These are phyloP conservation scores for Tephrocybe sp. DNA, from an alignment of 768 basidiomycete genomes.

Conservation along the genomic window DNA sequence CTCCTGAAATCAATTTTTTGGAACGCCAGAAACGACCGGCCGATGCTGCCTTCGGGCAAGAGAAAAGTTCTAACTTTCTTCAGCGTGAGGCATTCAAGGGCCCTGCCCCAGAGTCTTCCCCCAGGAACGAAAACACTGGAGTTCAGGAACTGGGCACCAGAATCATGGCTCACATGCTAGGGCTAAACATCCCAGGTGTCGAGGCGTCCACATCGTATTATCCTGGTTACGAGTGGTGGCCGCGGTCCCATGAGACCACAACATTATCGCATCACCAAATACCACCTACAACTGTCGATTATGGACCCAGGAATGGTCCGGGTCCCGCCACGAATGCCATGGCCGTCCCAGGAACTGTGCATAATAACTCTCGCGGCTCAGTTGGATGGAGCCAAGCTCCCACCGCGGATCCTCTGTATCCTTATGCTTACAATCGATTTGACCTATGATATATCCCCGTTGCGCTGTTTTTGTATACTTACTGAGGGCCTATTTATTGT, in stretches of 20 bases:
- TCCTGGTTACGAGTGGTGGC: constrained; percentile 70
- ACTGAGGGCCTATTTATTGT: constrained; percentile 4
- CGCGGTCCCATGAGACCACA: constrained; percentile 37
- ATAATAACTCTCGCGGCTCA: not conserved
- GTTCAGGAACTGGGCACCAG: constrained; percentile 65
- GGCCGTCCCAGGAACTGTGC: constrained; percentile 1
- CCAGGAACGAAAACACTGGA: constrained; percentile 36
- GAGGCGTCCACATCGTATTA: constrained; percentile 58
- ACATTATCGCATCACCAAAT: constrained; percentile 16
- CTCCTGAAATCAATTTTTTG: constrained; percentile 34
- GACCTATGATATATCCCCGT: constrained; percentile 11
- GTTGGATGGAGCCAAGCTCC: constrained; percentile 14
- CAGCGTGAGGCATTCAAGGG: constrained; percentile 40
- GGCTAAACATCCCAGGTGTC: constrained; percentile 62
- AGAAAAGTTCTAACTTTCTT: constrained; percentile 45
- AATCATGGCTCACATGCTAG: constrained; percentile 74
- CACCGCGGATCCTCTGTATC: constrained; percentile 14
- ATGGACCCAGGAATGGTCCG: constrained; percentile 4
- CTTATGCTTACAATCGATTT: constrained; percentile 19
- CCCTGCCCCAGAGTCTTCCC: constrained; percentile 20
- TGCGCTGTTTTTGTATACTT: constrained; percentile 6
- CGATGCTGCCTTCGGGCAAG: constrained; percentile 63
- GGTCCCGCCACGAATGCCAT: constrained; percentile 2
- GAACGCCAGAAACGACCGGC: constrained; percentile 59
- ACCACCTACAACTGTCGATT: constrained; percentile 9